Conservation (phyloP, 2,329 filamentous ascomycete genomes). For the Sporothrix humicola region DNA sequence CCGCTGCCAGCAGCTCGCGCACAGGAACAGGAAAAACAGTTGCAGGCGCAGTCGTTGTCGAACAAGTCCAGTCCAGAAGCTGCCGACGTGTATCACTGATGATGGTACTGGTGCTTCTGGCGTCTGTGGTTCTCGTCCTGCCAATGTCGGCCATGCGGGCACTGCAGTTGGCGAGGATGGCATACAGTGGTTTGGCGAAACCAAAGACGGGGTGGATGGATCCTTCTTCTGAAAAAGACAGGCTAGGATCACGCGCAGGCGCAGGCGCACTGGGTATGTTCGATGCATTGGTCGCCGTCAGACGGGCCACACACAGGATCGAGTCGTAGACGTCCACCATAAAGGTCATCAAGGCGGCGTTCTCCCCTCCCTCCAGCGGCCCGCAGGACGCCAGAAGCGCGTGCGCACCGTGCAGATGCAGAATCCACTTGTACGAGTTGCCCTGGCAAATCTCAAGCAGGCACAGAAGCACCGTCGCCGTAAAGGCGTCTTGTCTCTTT, state of each 20-base stretch:
- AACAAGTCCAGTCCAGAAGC: neutral
- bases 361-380: neutral
- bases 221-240: neutral
- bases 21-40: no score
- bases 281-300: neutral
- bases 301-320: neutral
- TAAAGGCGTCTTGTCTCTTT: neutral
- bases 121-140: neutral
- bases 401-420: constrained; percentile 9
- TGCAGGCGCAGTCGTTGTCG: no score
- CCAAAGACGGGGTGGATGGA: neutral
- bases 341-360: neutral
- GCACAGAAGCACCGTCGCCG: neutral
- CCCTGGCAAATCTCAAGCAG: constrained; percentile 10
- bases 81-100: neutral
- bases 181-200: neutral
- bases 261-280: neutral
- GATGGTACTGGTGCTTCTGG: neutral
- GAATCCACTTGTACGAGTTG: constrained; percentile 16
- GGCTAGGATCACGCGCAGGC: no score
- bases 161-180: neutral
- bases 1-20: neutral
- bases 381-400: constrained; percentile 1
- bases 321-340: constrained; percentile 22
- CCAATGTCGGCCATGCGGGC: neutral